phyloP scores from a whole-genome alignment of 2,329 filamentous ascomycete genomes.

The Exophiala oligosperma region DNA sequence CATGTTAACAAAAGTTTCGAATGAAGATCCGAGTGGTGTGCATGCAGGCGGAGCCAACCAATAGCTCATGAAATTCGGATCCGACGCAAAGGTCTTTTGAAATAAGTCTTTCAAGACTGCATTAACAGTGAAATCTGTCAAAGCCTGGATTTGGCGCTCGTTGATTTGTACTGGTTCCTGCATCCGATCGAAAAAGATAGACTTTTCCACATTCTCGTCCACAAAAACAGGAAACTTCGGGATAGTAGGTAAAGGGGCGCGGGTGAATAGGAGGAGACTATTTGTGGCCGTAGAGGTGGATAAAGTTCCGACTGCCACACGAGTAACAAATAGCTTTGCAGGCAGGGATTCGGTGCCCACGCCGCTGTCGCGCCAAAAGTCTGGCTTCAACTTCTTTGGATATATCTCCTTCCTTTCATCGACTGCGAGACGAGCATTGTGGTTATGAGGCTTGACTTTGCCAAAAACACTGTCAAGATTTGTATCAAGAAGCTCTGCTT shows the following conservation, averaged over 20 bases:
- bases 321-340: slow-evolving; percentile 14
- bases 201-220: slow-evolving; percentile 60
- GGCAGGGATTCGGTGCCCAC: slow-evolving; percentile 4
- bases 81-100: slow-evolving; percentile 76
- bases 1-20: slow-evolving; percentile 21
- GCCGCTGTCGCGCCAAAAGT: slow-evolving; percentile 60
- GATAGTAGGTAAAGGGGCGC: slow-evolving; percentile 62
- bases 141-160: slow-evolving; percentile 47
- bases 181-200: slow-evolving; percentile 54
- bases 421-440: slow-evolving; percentile 84
- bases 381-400: slow-evolving; percentile 75
- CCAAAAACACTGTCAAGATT: slow-evolving; percentile 72
- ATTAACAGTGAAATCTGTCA: slow-evolving; percentile 73
- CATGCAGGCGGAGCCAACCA: slow-evolving; percentile 66
- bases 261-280: slow-evolving; percentile 70
- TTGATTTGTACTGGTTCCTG: slow-evolving; percentile 45
- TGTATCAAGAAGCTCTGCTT: slow-evolving; percentile 67
- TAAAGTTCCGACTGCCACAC: slow-evolving; percentile 5
- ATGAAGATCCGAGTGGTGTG: not conserved
- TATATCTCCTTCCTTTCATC: slow-evolving; percentile 72
- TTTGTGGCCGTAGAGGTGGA: slow-evolving; percentile 18
- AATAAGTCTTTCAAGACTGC: slow-evolving; percentile 78
- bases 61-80: slow-evolving; percentile 70
- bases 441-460: slow-evolving; percentile 73
- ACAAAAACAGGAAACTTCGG: slow-evolving; percentile 73